Conservation (phyloP, 2,329 filamentous ascomycete genomes). For the Colletotrichum scovillei region DNA sequence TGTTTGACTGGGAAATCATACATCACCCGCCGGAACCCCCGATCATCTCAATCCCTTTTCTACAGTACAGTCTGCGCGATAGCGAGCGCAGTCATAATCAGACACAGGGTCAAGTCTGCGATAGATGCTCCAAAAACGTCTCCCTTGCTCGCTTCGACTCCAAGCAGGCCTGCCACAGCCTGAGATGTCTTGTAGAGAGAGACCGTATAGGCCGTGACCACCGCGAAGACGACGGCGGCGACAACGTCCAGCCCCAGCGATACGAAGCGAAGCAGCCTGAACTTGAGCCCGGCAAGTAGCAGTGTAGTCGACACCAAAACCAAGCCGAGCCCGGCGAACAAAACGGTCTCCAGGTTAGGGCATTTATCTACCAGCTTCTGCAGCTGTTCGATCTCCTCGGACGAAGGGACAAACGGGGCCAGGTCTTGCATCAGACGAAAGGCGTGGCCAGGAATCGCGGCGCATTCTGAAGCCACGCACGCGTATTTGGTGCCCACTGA, state of each 20-base stretch:
- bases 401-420: not conserved
- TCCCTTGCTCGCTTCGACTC: not conserved
- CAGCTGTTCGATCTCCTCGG: not conserved
- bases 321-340: not conserved
- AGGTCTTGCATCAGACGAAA: not conserved
- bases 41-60: not conserved
- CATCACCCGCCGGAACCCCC: no score
- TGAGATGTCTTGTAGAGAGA: not conserved
- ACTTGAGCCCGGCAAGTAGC: not conserved
- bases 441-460: not conserved
- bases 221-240: not conserved
- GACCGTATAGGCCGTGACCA: not conserved
- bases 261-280: slow-evolving; percentile 5
- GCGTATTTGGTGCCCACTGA: slow-evolving; percentile 2
- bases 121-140: not conserved
- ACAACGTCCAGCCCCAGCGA: not conserved
- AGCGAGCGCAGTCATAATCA: not conserved
- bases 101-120: not conserved
- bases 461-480: not conserved
- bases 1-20: no score
- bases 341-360: not conserved
- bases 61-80: not conserved
- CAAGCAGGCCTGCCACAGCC: not conserved
- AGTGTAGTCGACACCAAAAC: not conserved
- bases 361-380: slow-evolving; percentile 3